A percentile compares a stretch with the other conserved stretches of the same genome.
phyloP scores from a whole-genome alignment of 371 early-diverging fungal species.

The Mucor plumbeus region DNA sequence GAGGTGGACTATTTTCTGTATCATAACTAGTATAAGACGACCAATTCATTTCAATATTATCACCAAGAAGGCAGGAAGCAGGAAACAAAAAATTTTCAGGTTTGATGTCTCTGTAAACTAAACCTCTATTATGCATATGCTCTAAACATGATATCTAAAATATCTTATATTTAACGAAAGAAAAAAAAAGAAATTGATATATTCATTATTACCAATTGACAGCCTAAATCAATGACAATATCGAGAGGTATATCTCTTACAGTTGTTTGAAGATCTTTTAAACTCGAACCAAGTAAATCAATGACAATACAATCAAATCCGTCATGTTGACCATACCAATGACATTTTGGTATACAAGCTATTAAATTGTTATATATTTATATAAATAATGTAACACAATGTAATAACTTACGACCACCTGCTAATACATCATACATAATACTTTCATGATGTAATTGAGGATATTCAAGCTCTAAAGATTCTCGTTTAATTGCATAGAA shows the following conservation, averaged over 20 bases:
- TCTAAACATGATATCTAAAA: constrained; percentile 82
- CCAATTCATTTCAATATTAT: constrained; percentile 7
- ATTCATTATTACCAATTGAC: constrained; percentile 56
- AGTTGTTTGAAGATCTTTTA: constrained; percentile 83
- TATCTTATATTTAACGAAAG: not conserved
- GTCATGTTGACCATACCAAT: constrained; percentile 95
- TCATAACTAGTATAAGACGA: not conserved
- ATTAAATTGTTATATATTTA: not conserved
- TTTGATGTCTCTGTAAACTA: constrained; percentile 97
- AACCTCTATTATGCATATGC: constrained; percentile 85
- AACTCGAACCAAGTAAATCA: constrained; percentile 94
- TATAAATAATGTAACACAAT: not conserved
- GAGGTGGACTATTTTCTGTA: constrained; percentile 15
- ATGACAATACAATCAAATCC: constrained; percentile 91
- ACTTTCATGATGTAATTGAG: constrained; percentile 58
- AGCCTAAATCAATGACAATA: constrained; percentile 57
- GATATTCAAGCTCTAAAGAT: constrained; percentile 43
- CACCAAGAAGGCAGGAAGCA: constrained; percentile 22
- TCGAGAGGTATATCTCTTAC: constrained; percentile 52
- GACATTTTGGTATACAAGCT: constrained; percentile 84
- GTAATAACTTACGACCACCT: constrained; percentile 54
- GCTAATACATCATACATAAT: constrained; percentile 54
- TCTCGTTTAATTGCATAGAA: constrained; percentile 64
- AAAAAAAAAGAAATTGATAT: not conserved
- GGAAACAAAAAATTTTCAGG: constrained; percentile 92